Evolutionary conservation across 139 green algal genomes (phyloP), one percentile per base, ranked within the genome.

Genomic region (Zygnema circumcarinatum): DNA sequence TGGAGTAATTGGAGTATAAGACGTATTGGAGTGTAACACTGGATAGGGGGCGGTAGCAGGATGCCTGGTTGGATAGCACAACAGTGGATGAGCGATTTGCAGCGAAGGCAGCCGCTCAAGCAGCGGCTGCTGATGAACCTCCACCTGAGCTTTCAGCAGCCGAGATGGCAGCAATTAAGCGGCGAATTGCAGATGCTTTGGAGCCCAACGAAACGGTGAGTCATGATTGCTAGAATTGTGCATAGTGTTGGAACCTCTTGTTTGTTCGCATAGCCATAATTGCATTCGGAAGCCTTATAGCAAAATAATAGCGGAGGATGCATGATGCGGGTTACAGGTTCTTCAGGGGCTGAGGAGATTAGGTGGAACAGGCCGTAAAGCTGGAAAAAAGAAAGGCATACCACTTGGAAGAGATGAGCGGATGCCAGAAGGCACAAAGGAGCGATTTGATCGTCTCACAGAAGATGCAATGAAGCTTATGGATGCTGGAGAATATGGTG

Each of bases 61-160:
- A 90, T 52, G 75, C 85, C 25, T 90, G 85, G 85, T 52, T 90
- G 53, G 85, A 86, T 0, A 81, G 36, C 25, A 79, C 56, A 72
- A 32, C 83, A 79, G 56, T 89, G 38, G 85, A 90, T 68, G 40
- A 68, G 2, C 0, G 0, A 1, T 47, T 87, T 1, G 85, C 85
- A 16, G 33, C 33, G 36, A 79, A 80, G n/a, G 85, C 76, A 16
- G 76, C 54, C 3, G 67, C 29, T 33, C 36, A 22, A 7, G 33
- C 74, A 1, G 76, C n/a, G 53, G 76, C 53, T 11, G 81, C 32
- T 25, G 47, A 53, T 1, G 52, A 29, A 35, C 31, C 31, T 53
- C 25, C 3, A 31, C 72, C 80, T 25, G 85, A 90, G 0, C 33
- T 90, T 33, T 73, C 74, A 3, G n/a, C 22, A 20, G 75, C 16